Conservation (phyloP, 441 rosid genomes). For the Gossypium gossypioides region DNA sequence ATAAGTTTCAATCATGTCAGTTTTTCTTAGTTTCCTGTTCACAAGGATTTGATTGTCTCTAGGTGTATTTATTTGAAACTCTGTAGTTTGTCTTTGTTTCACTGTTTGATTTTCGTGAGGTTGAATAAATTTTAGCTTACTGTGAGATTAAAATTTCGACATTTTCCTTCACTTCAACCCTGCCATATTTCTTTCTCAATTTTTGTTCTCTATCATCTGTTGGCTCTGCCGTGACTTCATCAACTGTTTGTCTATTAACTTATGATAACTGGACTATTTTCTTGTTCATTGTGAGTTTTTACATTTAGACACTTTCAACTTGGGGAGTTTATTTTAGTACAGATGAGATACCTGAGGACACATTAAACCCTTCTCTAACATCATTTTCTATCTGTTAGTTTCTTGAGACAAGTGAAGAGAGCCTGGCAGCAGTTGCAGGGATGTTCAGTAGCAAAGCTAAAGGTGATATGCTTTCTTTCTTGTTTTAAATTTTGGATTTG, state of each 20-base stretch:
- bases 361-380: conserved; percentile 7
- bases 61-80: conserved; percentile 14
- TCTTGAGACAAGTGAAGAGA: conserved; percentile 97
- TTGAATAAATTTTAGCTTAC: conserved; percentile 2
- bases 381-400: conserved; percentile 33
- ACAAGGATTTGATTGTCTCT: conserved; percentile 3
- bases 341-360: background rate
- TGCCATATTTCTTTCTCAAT: background rate
- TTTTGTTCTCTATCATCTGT: background rate
- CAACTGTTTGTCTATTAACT: background rate
- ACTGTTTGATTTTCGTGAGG: conserved; percentile 3
- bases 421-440: conserved; percentile 97
- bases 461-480: conserved; percentile 40
- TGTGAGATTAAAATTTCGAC: background rate
- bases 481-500: background rate
- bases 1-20: background rate
- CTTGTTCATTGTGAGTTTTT: background rate
- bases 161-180: background rate
- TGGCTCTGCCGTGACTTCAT: background rate
- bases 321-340: background rate
- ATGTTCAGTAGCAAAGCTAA: conserved; percentile 99
- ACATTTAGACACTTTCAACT: background rate
- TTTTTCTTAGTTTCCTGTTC: background rate
- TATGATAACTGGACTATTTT: background rate
- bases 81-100: conserved; percentile 8